Evolutionary conservation across 129 eudicot genomes (phyloP), one percentile per base, ranked within the genome.

Genomic region (Mikania micrantha): DNA sequence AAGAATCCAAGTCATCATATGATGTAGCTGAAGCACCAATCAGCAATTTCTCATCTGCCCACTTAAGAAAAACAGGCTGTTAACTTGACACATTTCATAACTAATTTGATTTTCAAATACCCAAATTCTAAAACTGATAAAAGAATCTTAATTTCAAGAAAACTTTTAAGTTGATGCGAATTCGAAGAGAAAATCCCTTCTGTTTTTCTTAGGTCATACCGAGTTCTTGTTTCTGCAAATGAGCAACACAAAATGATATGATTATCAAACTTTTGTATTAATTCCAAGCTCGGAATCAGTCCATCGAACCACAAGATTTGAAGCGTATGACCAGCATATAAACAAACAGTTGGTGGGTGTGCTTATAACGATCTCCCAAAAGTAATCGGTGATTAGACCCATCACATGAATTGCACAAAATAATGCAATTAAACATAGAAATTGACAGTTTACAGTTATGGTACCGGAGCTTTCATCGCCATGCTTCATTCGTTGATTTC

Each of bases 401-500:
- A 21, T 53, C 25, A 36, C 38, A 29, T 40, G 15, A 21, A 54
- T 13, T 7, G 59, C 19, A 44, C 21, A 74, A 17, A 17, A 59
- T 6, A 9, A 73, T 62, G 64, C 68, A 59, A 60, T 71, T 2
- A 41, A 49, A 50, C 16, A 49, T 8, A 64, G 13, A 9, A 47
- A 47, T 40, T 56, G 67, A 19, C 57, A 44, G 69, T 75, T 75
- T 67, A 75, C 74, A 57, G 74, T 5, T 67, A 25, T 57, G 74
- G 67, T 75, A 75, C 79, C 69, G 45, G 79, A 57, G 79, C 35
- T 67, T 67, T 69, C 64, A 47, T 67, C 19, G 36, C n/a, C n/a
- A n/a, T n/a, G n/a, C n/a, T n/a, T n/a, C 2, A 25, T 19, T 5
- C 21, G 15, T 36, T 20, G 10, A 28, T 28, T 48, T 48, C 22